phyloP scores from a whole-genome alignment of 1,139 yeast species.

The Saccharomyces pastorianus region DNA sequence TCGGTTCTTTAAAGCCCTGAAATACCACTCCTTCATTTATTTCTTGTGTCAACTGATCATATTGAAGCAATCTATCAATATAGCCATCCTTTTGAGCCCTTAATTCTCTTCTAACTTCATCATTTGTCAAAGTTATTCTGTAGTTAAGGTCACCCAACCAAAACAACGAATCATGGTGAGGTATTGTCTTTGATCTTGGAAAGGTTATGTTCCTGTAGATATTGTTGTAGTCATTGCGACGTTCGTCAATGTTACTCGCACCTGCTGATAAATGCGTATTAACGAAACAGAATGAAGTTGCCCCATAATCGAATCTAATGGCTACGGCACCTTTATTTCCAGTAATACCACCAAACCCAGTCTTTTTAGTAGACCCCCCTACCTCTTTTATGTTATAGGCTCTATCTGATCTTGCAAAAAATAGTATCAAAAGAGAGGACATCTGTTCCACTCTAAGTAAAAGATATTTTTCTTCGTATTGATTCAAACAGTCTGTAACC shows the following conservation, averaged over 20 bases:
- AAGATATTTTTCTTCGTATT: slow-evolving; percentile 43
- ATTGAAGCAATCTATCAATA: slow-evolving; percentile 47
- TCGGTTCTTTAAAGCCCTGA: slow-evolving; percentile 67
- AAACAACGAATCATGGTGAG: slow-evolving; percentile 77
- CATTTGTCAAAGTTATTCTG: slow-evolving; percentile 63
- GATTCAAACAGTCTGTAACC: slow-evolving; percentile 50
- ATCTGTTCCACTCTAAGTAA: slow-evolving; percentile 77
- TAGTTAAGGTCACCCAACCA: slow-evolving; percentile 94
- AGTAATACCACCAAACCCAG: slow-evolving; percentile 90
- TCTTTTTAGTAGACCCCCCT: slow-evolving; percentile 75
- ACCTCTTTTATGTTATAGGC: slow-evolving; percentile 52
- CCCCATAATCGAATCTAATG: slow-evolving; percentile 68
- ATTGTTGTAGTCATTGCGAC: slow-evolving; percentile 73
- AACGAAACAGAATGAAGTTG: slow-evolving; percentile 67
- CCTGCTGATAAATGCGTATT: slow-evolving; percentile 95
- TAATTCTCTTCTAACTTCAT: slow-evolving; percentile 45
- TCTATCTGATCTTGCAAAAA: slow-evolving; percentile 53
- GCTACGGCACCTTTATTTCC: slow-evolving; percentile 96
- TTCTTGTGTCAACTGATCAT: slow-evolving; percentile 72
- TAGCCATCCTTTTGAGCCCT: slow-evolving; percentile 40
- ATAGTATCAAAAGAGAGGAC: slow-evolving; percentile 71
- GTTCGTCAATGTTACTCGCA: slow-evolving; percentile 60
- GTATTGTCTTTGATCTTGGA: slow-evolving; percentile 43
- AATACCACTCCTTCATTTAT: slow-evolving; percentile 65
- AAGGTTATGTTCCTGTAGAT: slow-evolving; percentile 42